phyloP scores from a whole-genome alignment of 1,284 basidiomycete species.

The Cutaneotrichosporon daszewskae region DNA sequence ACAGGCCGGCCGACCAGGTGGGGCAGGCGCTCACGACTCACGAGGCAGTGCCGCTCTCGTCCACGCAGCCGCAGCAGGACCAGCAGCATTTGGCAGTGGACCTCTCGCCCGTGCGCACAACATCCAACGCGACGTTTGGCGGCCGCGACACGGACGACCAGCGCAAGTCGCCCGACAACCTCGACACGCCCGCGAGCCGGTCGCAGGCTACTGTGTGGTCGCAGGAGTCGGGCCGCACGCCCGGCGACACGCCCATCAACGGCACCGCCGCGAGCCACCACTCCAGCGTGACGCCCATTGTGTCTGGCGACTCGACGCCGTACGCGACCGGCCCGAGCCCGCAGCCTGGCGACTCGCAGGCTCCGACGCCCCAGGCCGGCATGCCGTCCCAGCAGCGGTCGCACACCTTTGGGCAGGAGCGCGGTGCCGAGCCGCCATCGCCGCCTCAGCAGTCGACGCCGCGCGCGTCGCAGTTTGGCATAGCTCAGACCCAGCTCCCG shows the following conservation, averaged over 20 bases:
- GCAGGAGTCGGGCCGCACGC: conserved; percentile 1
- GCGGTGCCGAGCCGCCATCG: background rate
- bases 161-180: background rate
- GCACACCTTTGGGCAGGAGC: too few relatives aligned
- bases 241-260: background rate
- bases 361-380: background rate
- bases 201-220: conserved; percentile 3
- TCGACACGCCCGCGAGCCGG: background rate
- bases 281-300: background rate
- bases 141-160: background rate
- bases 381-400: background rate
- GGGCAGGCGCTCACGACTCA: background rate
- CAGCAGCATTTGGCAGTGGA: background rate
- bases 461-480: background rate
- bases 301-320: background rate
- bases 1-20: background rate
- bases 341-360: background rate
- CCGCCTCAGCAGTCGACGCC: background rate
- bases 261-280: background rate
- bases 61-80: background rate
- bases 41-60: background rate
- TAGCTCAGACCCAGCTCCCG: background rate
- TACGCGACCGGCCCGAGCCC: background rate
- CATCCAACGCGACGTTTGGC: conserved; percentile 1
- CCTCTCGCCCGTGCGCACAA: background rate